These are phyloP conservation scores for Penicillium brevicompactum DNA, from an alignment of 2,329 filamentous ascomycete genomes.

Conservation along the genomic window DNA sequence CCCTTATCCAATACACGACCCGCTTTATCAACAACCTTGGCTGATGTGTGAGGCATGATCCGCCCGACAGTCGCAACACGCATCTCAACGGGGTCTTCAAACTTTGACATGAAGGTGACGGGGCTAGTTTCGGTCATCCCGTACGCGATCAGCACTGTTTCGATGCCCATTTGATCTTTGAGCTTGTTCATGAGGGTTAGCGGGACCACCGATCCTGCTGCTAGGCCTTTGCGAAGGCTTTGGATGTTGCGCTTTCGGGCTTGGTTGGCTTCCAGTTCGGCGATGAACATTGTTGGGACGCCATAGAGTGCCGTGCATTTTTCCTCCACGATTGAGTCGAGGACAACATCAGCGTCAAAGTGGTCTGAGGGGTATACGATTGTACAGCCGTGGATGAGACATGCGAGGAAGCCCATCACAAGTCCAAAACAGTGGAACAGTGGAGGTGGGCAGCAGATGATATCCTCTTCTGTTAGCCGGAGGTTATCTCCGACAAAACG, in stretches of 20 bases:
- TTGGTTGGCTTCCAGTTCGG: slow-evolving; percentile 68
- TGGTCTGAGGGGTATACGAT: slow-evolving; percentile 82
- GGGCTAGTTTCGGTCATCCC: slow-evolving; percentile 87
- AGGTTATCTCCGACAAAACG: slow-evolving; percentile 73
- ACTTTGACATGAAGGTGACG: slow-evolving; percentile 70
- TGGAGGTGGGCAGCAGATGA: slow-evolving; percentile 74
- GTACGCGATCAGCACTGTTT: slow-evolving; percentile 84
- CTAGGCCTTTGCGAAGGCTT: slow-evolving; percentile 76
- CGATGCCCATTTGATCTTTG: slow-evolving; percentile 69
- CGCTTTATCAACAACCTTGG: slow-evolving; percentile 70
- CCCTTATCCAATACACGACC: slow-evolving; percentile 66
- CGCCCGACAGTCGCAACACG: slow-evolving; percentile 71
- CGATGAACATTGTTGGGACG: slow-evolving; percentile 86
- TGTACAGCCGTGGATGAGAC: slow-evolving; percentile 45
- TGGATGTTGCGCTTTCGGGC: slow-evolving; percentile 51
- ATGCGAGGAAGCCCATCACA: slow-evolving; percentile 47
- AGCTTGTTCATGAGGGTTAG: slow-evolving; percentile 65
- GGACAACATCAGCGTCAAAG: slow-evolving; percentile 60
- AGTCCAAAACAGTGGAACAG: slow-evolving; percentile 56
- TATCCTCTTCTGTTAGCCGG: slow-evolving; percentile 62
- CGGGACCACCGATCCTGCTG: slow-evolving; percentile 77
- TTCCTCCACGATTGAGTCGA: slow-evolving; percentile 57
- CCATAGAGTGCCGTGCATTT: slow-evolving; percentile 71
- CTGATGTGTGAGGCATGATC: slow-evolving; percentile 73
- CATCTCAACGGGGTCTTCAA: slow-evolving; percentile 68